Evolutionary conservation across 768 basidiomycete species (phyloP), one percentile per base, ranked within the genome.

Genomic region (Daedaleopsis nitida): DNA sequence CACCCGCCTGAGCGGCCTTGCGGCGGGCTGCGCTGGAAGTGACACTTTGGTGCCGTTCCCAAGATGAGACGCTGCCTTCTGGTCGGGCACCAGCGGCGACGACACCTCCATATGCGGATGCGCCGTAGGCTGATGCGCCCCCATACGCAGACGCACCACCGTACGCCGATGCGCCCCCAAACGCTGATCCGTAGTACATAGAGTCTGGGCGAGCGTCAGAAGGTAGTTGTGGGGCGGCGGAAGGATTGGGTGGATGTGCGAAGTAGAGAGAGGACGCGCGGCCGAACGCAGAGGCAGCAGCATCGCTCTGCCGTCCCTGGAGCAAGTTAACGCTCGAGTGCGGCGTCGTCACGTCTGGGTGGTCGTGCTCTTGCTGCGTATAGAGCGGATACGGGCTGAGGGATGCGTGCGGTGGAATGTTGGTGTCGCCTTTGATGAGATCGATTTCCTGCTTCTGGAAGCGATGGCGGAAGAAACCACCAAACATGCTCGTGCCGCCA

Each of bases 1-100:
- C 59, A n/a, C 81, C 83, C 19, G 83, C 83, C 79, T 81, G 78
- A 1, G 78, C 78, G 12, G 84, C 85, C 70, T 88, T 88, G 38
- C 81, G 77, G 48, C 79, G 80, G 35, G 76, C 74, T 43, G 76
- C 72, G 85, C 79, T 54, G 72, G 85, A 79, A 54, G 72, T 88
- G 0, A 66, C 74, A 58, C 73, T 79, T 63, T 57, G 59, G 38
- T 53, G 4, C 27, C 27, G 27, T 7, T 32, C 57, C 50, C 57
- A 55, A 9, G 60, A 65, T 2, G 51, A 21, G n/a, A 37, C 24
- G 58, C 63, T 58, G 42, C 54, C 62, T n/a, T 60, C 53, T 11
- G 53, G 42, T 11, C 53, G 53, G 10, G 12, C 27, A 23, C 24
- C 27, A 13, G 17, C 48, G 17, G 27, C 27, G 27, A 7, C 27